Conservation (phyloP, 257 asterid genomes). For the Fraxinus quadrangulata region DNA sequence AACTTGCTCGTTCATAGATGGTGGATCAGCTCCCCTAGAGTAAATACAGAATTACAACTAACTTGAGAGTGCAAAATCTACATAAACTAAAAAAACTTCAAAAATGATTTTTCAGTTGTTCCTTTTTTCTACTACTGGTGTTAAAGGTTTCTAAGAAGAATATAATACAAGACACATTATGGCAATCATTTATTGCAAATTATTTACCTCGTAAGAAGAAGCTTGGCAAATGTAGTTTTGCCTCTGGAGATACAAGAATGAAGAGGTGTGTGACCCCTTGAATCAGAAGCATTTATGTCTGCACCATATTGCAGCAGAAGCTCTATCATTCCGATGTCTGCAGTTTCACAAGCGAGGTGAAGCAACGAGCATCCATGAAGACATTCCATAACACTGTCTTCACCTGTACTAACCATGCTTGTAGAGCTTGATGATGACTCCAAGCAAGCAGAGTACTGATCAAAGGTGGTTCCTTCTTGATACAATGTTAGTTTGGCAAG, state of each 20-base stretch:
- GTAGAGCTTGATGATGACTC: constrained; percentile 41
- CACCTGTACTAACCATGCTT: constrained; percentile 48
- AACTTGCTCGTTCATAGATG: constrained; percentile 63
- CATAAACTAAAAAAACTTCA: neutral
- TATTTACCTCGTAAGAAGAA: constrained; percentile 78
- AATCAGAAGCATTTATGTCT: constrained; percentile 72
- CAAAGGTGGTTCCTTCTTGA: constrained; percentile 64
- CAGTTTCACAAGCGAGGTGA: constrained; percentile 91
- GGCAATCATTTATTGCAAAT: constrained; percentile 5
- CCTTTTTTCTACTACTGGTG: neutral
- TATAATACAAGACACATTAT: neutral
- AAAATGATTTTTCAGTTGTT: too few relatives aligned
- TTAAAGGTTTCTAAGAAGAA: neutral
- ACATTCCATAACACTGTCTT: constrained; percentile 38
- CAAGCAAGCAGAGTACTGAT: constrained; percentile 48
- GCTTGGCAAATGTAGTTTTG: constrained; percentile 66
- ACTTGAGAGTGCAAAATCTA: neutral
- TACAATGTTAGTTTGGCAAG: constrained; percentile 90
- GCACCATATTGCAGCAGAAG: constrained; percentile 95
- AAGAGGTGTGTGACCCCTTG: constrained; percentile 71
- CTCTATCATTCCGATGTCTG: constrained; percentile 94
- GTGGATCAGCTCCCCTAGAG: constrained; percentile 91
- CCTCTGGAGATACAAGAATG: constrained; percentile 72
- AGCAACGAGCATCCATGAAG: constrained; percentile 75
- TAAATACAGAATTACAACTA: neutral